Evolutionary conservation across 2,329 filamentous ascomycete species (phyloP).

Genomic region (Penicillium sp.): DNA sequence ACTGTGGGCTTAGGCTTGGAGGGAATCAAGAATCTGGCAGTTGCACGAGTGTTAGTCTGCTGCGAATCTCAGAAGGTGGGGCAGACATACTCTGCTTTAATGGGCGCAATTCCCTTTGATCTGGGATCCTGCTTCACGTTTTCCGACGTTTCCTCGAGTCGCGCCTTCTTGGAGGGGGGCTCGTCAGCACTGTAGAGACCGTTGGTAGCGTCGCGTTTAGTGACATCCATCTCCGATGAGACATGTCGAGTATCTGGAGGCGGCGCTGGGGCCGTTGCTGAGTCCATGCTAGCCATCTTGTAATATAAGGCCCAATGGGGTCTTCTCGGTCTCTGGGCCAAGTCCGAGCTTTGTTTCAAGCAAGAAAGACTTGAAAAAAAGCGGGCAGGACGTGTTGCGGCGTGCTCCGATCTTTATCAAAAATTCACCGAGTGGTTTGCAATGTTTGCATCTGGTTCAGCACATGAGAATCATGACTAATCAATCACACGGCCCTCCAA

Average conservation of each 20-base stretch:
- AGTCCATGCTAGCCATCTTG: slow-evolving; percentile 9
- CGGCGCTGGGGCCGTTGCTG: not conserved
- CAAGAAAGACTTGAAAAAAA: not conserved
- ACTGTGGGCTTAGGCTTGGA: slow-evolving; percentile 16
- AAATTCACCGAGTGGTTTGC: slow-evolving; percentile 24
- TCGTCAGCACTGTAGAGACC: slow-evolving; percentile 30
- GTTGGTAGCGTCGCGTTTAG: slow-evolving; percentile 21
- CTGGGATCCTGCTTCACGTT: slow-evolving; percentile 30
- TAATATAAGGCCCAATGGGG: not conserved
- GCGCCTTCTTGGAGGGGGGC: slow-evolving; percentile 58
- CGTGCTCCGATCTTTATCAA: slow-evolving; percentile 13
- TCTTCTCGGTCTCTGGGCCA: not conserved
- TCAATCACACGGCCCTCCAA: too few species aligned
- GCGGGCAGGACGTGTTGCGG: not conserved
- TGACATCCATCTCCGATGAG: slow-evolving; percentile 11
- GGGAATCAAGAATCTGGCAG: slow-evolving; percentile 32
- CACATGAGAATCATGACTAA: too few species aligned
- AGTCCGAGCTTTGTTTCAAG: not conserved
- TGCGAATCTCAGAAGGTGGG: not conserved
- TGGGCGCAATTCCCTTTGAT: slow-evolving; percentile 59
- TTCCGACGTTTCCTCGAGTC: slow-evolving; percentile 42
- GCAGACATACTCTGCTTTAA: slow-evolving; percentile 61
- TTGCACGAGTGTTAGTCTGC: slow-evolving; percentile 1
- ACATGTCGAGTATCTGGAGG: slow-evolving; percentile 6
- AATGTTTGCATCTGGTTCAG: slow-evolving; percentile 12